These are phyloP conservation scores for Oryza nivara DNA, from an alignment of 176 grass and related monocot genomes.

Conservation along the genomic window DNA sequence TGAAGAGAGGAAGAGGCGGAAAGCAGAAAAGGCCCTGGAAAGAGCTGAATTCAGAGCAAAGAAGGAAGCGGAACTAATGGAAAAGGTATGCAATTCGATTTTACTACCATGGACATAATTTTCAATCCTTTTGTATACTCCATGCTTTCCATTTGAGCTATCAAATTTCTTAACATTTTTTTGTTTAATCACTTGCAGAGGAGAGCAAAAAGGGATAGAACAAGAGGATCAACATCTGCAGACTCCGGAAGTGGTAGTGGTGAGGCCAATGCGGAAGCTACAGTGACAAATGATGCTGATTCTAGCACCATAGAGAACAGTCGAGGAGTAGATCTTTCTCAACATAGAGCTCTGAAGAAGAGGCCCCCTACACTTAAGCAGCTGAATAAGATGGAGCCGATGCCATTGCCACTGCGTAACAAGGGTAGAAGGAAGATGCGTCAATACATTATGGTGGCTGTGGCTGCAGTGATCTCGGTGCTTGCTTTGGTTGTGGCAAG, in stretches of 20 bases:
- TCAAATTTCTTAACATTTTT: conserved; percentile 16
- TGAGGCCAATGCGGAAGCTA: conserved; percentile 32
- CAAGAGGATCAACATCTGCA: conserved; percentile 26
- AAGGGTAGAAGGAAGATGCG: conserved; percentile 61
- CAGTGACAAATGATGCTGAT: conserved; percentile 38
- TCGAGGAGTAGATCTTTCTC: conserved; percentile 36
- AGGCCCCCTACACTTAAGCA: conserved; percentile 55
- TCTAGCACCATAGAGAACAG: conserved; percentile 37
- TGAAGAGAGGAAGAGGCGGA: conserved; percentile 82
- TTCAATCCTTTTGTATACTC: conserved; percentile 1
- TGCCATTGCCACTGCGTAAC: conserved; percentile 73
- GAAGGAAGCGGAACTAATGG: conserved; percentile 75
- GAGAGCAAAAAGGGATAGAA: conserved; percentile 68
- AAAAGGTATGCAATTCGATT: conserved; percentile 57
- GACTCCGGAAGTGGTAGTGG: background rate
- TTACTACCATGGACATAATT: conserved; percentile 1
- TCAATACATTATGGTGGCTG: conserved; percentile 58
- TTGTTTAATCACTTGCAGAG: conserved; percentile 49
- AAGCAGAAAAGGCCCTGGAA: conserved; percentile 67
- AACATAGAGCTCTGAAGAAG: conserved; percentile 32
- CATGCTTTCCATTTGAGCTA: background rate
- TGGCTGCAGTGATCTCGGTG: conserved; percentile 44
- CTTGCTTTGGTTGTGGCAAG: conserved; percentile 62
- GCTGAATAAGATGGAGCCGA: conserved; percentile 61
- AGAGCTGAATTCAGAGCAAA: conserved; percentile 69